phyloP scores from a whole-genome alignment of 2,329 filamentous ascomycete genomes.

The Westerdykella aurantiaca region DNA sequence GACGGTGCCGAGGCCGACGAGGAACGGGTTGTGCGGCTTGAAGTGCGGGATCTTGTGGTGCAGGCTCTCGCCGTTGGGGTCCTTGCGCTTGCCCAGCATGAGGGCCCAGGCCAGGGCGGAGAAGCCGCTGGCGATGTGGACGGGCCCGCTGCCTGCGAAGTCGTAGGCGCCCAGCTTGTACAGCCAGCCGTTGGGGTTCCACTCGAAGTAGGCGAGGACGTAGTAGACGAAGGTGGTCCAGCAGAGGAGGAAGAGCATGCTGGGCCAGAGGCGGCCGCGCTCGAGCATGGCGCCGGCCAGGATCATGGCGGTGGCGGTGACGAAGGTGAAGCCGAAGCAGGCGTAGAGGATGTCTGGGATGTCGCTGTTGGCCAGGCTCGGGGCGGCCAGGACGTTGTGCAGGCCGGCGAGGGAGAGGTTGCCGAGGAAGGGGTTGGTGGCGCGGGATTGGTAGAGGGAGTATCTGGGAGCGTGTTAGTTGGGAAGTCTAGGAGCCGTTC shows the following conservation, averaged over 20 bases:
- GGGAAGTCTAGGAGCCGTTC: neutral
- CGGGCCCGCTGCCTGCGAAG: constrained; percentile 69
- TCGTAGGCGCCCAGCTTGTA: constrained; percentile 64
- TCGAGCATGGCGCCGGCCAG: constrained; percentile 32
- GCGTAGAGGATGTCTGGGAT: constrained; percentile 32
- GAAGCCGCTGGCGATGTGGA: constrained; percentile 68
- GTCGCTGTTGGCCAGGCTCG: constrained; percentile 27
- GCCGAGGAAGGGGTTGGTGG: constrained; percentile 23
- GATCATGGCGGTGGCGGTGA: constrained; percentile 31
- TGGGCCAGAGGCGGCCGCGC: constrained; percentile 24
- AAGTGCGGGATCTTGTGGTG: constrained; percentile 52
- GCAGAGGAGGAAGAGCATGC: constrained; percentile 31
- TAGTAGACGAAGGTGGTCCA: constrained; percentile 35
- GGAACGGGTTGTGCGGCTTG: constrained; percentile 67
- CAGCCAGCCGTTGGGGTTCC: constrained; percentile 69
- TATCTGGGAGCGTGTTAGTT: constrained; percentile 12
- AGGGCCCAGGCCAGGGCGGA: constrained; percentile 67
- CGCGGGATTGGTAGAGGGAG: constrained; percentile 39
- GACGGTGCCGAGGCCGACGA: constrained; percentile 67
- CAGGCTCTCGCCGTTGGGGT: constrained; percentile 49
- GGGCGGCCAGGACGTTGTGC: constrained; percentile 26
- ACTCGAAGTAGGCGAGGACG: constrained; percentile 68
- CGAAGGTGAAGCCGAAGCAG: constrained; percentile 32
- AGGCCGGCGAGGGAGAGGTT: constrained; percentile 27
- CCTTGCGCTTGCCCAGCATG: constrained; percentile 64